phyloP scores from a whole-genome alignment of 176 grass and related monocot genomes.

The Bromus sterilis region DNA sequence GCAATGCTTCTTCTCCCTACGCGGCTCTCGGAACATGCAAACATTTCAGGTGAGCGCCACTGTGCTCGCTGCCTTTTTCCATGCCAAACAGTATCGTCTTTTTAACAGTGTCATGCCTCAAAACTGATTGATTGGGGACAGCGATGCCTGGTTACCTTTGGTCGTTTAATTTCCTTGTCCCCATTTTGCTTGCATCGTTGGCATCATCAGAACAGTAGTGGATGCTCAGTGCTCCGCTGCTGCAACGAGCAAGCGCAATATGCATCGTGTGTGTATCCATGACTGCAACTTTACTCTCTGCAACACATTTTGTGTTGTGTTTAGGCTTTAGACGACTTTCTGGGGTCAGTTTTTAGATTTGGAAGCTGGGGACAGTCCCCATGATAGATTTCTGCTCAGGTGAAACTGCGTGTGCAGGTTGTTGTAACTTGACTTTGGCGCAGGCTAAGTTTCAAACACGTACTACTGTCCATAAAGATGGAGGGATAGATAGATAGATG shows the following conservation, averaged over 20 bases:
- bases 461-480: slow-evolving; percentile 32
- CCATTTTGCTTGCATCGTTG: slow-evolving; percentile 4
- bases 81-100: not conserved
- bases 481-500: not conserved
- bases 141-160: not conserved
- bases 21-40: slow-evolving; percentile 29
- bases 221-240: slow-evolving; percentile 14
- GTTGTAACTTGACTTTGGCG: slow-evolving; percentile 17
- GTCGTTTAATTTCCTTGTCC: not conserved
- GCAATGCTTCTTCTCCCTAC: slow-evolving; percentile 19
- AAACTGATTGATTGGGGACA: slow-evolving; percentile 15
- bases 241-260: not conserved
- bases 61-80: not conserved
- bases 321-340: slow-evolving; percentile 28
- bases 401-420: slow-evolving; percentile 14
- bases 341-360: slow-evolving; percentile 8
- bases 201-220: slow-evolving; percentile 2
- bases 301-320: slow-evolving; percentile 2
- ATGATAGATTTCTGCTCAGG: slow-evolving; percentile 17
- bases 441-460: not conserved
- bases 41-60: slow-evolving; percentile 42
- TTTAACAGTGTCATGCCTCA: not conserved
- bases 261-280: not conserved
- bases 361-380: not conserved
- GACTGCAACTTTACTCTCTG: slow-evolving; percentile 5